Conservation (phyloP, 495 filamentous ascomycete genomes). For the Aspergillus ellipticus region DNA sequence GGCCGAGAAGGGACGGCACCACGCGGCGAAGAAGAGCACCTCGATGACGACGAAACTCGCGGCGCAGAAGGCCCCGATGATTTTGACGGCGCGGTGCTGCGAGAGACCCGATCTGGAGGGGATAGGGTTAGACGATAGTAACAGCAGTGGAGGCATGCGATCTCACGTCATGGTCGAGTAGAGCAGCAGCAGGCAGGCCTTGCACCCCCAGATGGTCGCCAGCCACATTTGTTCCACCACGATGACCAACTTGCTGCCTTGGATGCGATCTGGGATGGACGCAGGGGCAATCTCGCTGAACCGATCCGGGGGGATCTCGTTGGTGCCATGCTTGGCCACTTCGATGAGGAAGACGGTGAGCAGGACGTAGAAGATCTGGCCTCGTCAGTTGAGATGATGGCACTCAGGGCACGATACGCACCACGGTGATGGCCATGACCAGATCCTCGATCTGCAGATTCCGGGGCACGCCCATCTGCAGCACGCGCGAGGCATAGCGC, state of each 20-base stretch:
- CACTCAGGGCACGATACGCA: constrained; percentile 18
- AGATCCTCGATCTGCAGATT: constrained; percentile 53
- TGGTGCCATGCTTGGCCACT: constrained; percentile 52
- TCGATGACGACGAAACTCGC: constrained; percentile 51
- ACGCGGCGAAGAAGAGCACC: constrained; percentile 52
- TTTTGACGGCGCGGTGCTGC: constrained; percentile 47
- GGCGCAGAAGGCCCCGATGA: constrained; percentile 46
- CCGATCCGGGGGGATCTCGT: constrained; percentile 48
- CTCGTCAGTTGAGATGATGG: neutral
- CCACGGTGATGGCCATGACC: constrained; percentile 48
- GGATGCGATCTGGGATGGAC: constrained; percentile 42
- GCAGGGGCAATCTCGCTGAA: constrained; percentile 38
- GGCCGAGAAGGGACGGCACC: constrained; percentile 53
- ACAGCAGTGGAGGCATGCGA: neutral
- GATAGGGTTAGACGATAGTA: neutral
- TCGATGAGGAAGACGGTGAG: constrained; percentile 50
- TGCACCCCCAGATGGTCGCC: constrained; percentile 49
- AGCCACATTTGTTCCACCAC: constrained; percentile 43
- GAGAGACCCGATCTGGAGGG: constrained; percentile 15
- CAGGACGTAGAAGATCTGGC: constrained; percentile 24
- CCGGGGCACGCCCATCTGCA: constrained; percentile 43
- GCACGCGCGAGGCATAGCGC: constrained; percentile 24
- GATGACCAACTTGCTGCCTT: constrained; percentile 46
- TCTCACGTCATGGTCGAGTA: constrained; percentile 52
- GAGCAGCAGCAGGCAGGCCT: constrained; percentile 51